Percentiles rank a stretch among this genome's conserved stretches.
Conservation (phyloP, 768 basidiomycete species). For the Tylopilus cervinicoccineus region DNA sequence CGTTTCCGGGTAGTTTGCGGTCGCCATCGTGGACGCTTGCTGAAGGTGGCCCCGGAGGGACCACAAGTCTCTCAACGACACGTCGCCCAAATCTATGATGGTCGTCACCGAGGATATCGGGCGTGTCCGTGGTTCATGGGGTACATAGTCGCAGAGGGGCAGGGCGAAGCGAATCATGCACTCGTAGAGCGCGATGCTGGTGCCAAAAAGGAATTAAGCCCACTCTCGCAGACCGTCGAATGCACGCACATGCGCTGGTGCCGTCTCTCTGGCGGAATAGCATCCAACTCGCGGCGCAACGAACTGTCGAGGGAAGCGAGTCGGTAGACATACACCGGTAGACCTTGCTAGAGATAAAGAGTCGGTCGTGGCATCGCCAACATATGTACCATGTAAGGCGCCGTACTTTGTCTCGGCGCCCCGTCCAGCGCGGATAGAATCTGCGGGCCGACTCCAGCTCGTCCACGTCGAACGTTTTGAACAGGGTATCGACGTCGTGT, state of each 20-base stretch:
- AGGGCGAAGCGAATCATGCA: constrained; percentile 61
- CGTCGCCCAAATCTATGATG: constrained; percentile 69
- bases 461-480: constrained; percentile 48
- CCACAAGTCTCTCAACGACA: constrained; percentile 67
- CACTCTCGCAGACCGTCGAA: too few relatives aligned
- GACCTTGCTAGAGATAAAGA: constrained; percentile 45
- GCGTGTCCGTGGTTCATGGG: constrained; percentile 48
- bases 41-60: constrained; percentile 65
- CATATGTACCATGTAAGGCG: neutral
- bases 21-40: constrained; percentile 70
- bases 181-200: constrained; percentile 64
- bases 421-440: constrained; percentile 82
- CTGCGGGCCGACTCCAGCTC: constrained; percentile 58
- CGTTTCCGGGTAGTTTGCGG: constrained; percentile 81
- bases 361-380: neutral
- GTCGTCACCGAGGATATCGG: constrained; percentile 59
- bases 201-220: neutral
- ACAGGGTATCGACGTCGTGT: constrained; percentile 60
- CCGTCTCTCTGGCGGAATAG: constrained; percentile 48
- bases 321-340: constrained; percentile 75
- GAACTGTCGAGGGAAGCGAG: constrained; percentile 52
- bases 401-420: constrained; percentile 66
- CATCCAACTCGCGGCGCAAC: constrained; percentile 57
- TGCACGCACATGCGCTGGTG: constrained; percentile 67
- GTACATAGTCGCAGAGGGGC: constrained; percentile 58